Evolutionary conservation across 1,284 basidiomycete species (phyloP).

Genomic region (Rugosomyces carneus): DNA sequence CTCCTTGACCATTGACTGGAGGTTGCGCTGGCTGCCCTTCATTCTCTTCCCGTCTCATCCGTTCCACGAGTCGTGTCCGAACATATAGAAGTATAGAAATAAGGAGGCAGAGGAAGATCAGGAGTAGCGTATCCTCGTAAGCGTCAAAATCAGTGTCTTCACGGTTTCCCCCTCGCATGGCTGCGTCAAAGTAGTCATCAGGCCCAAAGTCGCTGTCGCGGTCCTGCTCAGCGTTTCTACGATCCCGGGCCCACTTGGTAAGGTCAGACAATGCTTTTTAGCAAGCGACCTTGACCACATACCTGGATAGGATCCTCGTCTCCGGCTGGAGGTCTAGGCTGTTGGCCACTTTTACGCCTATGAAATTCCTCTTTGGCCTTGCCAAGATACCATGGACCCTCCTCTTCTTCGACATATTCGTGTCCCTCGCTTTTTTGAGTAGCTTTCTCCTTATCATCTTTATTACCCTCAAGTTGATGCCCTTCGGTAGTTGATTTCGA

Average conservation of each 20-base stretch:
- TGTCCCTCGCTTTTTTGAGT: constrained; percentile 23
- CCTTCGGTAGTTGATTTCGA: constrained; percentile 16
- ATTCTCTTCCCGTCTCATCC: constrained; percentile 53
- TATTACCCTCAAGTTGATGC: constrained; percentile 30
- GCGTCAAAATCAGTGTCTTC: constrained; percentile 57
- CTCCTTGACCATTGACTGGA: constrained; percentile 31
- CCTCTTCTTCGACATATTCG: constrained; percentile 40
- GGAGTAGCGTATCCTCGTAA: constrained; percentile 65
- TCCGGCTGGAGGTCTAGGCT: constrained; percentile 28
- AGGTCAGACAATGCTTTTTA: constrained; percentile 5
- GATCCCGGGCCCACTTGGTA: constrained; percentile 67
- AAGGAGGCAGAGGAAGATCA: constrained; percentile 57
- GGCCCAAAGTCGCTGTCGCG: constrained; percentile 69
- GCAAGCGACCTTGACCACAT: constrained; percentile 7
- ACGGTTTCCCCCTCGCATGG: constrained; percentile 50
- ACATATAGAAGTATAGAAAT: constrained; percentile 68
- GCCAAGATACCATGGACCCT: constrained; percentile 69
- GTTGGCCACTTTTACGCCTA: constrained; percentile 41
- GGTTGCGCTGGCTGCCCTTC: constrained; percentile 26
- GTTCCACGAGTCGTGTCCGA: constrained; percentile 63
- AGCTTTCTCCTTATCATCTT: constrained; percentile 16
- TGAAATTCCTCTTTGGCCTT: constrained; percentile 72
- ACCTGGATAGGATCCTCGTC: constrained; percentile 73
- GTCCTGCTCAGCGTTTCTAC: constrained; percentile 64
- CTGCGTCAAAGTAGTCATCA: constrained; percentile 74